Percentiles rank a stretch among this genome's conserved stretches.
Evolutionary conservation across 176 grass and related monocot genomes (phyloP).

Genomic region (Poa annua): DNA sequence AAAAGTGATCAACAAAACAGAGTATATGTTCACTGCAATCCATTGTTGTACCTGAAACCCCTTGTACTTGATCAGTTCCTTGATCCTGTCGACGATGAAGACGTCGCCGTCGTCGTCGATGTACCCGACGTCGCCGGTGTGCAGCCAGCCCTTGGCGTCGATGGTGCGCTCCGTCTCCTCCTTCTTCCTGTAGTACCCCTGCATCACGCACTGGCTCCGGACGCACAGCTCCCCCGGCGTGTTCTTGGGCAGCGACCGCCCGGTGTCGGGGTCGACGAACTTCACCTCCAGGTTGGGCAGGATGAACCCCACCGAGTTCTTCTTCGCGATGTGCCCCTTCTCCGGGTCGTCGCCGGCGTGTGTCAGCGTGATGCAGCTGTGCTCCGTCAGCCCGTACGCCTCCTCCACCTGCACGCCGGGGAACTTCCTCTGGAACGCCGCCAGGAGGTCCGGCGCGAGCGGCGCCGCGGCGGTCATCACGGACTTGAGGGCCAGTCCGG

Average conservation of each 20-base stretch:
- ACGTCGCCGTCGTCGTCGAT: conserved; percentile 91
- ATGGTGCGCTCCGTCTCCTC: conserved; percentile 84
- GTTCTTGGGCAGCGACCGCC: conserved; percentile 71
- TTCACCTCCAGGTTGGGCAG: conserved; percentile 93
- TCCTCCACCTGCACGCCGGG: conserved; percentile 78
- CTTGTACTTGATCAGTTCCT: conserved; percentile 98
- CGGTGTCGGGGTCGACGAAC: conserved; percentile 72
- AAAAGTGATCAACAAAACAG: background rate
- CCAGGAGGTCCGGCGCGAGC: conserved; percentile 61
- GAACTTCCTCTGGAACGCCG: conserved; percentile 74
- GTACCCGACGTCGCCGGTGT: conserved; percentile 88
- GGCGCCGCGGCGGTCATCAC: conserved; percentile 88
- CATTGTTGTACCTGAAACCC: conserved; percentile 61
- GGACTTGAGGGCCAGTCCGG: conserved; percentile 53
- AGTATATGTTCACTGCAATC: background rate
- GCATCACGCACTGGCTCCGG: conserved; percentile 85
- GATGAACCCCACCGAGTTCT: conserved; percentile 83
- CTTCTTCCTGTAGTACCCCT: conserved; percentile 77
- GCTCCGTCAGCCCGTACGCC: conserved; percentile 90
- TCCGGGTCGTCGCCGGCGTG: conserved; percentile 57
- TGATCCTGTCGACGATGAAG: conserved; percentile 84
- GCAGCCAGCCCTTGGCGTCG: conserved; percentile 75
- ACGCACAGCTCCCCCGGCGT: conserved; percentile 76
- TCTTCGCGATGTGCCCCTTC: conserved; percentile 54
- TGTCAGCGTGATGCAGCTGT: conserved; percentile 91